Evolutionary conservation across 805 yeast genomes (phyloP).

Genomic region (Zygosaccharomyces pseudorouxii): DNA sequence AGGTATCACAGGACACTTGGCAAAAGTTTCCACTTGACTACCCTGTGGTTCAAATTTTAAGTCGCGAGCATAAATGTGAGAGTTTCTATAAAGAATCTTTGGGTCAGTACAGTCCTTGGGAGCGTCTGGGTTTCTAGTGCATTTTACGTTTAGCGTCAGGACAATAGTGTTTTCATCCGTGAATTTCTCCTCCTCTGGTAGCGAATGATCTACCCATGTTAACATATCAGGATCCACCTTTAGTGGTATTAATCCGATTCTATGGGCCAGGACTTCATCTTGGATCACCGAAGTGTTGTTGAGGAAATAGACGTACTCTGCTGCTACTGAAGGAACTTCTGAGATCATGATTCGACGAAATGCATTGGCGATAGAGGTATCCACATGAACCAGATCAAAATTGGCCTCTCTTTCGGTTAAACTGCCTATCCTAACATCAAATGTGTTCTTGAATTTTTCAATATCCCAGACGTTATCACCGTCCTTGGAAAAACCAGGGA

Average conservation of each 20-base stretch:
- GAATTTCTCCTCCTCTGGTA: conserved; percentile 63
- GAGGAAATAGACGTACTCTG: conserved; percentile 84
- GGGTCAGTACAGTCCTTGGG: conserved; percentile 76
- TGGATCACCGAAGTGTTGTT: conserved; percentile 96
- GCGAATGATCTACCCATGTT: conserved; percentile 69
- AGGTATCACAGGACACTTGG: conserved; percentile 62
- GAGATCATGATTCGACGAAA: conserved; percentile 95
- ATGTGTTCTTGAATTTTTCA: conserved; percentile 65
- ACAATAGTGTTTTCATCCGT: conserved; percentile 90
- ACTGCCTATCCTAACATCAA: conserved; percentile 63
- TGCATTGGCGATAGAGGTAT: conserved; percentile 92
- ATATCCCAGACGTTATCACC: conserved; percentile 76
- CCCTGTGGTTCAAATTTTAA: conserved; percentile 91
- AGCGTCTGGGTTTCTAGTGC: conserved; percentile 83
- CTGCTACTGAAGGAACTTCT: conserved; percentile 94
- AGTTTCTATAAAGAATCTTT: conserved; percentile 73
- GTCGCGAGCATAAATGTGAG: conserved; percentile 85
- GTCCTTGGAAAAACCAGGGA: conserved; percentile 72
- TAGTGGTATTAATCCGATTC: conserved; percentile 89
- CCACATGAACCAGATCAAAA: conserved; percentile 81
- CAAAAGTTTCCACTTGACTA: conserved; percentile 67
- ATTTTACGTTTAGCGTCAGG: conserved; percentile 70
- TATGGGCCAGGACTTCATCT: conserved; percentile 93
- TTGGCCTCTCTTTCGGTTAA: conserved; percentile 68
- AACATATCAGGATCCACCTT: conserved; percentile 86